Percentiles rank a stretch among this genome's conserved stretches.
These are phyloP conservation scores for Chalciporus sp. DNA, from an alignment of 1,284 basidiomycete genomes.

Conservation along the genomic window DNA sequence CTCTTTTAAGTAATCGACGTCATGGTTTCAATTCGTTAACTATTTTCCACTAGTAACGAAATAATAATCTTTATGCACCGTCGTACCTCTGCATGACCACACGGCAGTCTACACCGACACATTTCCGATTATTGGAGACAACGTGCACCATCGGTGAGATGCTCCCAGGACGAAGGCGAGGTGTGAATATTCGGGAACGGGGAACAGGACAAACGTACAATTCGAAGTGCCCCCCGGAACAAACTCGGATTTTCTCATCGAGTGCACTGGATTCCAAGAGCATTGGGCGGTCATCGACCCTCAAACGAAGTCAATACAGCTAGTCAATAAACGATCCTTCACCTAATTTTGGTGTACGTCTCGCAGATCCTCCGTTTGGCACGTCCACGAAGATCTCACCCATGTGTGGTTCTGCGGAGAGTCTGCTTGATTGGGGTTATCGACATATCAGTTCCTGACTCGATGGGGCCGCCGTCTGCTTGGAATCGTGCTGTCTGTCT, in stretches of 20 bases:
- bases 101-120: neutral
- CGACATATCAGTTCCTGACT: neutral
- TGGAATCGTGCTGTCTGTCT: neutral
- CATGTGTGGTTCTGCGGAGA: neutral
- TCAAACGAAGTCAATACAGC: no score
- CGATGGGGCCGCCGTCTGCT: neutral
- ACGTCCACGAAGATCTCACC: no score
- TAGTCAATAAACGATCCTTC: neutral
- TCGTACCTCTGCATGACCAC: neutral
- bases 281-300: neutral
- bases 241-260: neutral
- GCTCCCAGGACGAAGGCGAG: neutral
- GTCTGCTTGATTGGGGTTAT: neutral
- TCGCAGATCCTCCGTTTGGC: neutral
- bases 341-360: no score
- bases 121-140: neutral
- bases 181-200: neutral
- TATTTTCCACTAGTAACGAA: neutral
- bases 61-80: neutral
- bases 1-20: slow-evolving; percentile 3
- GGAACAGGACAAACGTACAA: neutral
- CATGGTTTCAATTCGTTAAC: neutral
- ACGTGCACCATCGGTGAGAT: neutral
- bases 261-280: neutral
- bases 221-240: neutral